Evolutionary conservation across 192 early-diverging fungal species (phyloP).

Genomic region (Linnemannia elongata): DNA sequence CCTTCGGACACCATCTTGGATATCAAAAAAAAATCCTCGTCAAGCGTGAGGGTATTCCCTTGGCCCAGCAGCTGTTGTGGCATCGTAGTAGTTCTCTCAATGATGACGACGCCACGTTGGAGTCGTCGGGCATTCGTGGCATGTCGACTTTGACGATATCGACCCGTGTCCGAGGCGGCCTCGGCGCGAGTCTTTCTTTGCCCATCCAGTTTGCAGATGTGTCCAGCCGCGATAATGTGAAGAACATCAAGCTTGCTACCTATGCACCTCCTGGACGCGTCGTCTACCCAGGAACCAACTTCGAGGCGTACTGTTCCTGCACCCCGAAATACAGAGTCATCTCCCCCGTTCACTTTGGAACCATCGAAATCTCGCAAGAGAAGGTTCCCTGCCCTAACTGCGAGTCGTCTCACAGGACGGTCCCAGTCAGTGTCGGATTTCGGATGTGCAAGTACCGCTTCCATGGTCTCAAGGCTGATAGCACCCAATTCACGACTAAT

Average conservation of each 20-base stretch:
- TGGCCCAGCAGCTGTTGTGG: background rate
- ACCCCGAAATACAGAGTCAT: background rate
- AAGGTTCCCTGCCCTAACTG: constrained; percentile 17
- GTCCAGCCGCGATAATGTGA: background rate
- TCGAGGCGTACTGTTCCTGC: constrained; percentile 16
- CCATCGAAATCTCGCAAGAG: background rate
- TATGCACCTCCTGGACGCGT: background rate
- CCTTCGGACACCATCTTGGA: background rate
- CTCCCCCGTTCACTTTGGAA: background rate
- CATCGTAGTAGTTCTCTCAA: background rate
- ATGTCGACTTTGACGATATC: background rate
- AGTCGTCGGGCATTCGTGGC: background rate
- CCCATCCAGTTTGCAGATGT: background rate
- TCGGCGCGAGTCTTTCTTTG: background rate
- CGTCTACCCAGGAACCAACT: background rate
- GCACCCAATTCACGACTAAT: background rate
- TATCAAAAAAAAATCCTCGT: background rate
- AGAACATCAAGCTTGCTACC: background rate
- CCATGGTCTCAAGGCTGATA: constrained; percentile 13
- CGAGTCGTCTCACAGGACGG: background rate
- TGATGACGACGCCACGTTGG: background rate
- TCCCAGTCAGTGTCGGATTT: constrained; percentile 17
- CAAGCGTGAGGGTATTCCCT: background rate
- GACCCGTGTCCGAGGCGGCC: background rate
- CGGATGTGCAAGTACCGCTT: constrained; percentile 22